phyloP scores from a whole-genome alignment of 163 green algal species.

The Scenedesmus sp. region DNA sequence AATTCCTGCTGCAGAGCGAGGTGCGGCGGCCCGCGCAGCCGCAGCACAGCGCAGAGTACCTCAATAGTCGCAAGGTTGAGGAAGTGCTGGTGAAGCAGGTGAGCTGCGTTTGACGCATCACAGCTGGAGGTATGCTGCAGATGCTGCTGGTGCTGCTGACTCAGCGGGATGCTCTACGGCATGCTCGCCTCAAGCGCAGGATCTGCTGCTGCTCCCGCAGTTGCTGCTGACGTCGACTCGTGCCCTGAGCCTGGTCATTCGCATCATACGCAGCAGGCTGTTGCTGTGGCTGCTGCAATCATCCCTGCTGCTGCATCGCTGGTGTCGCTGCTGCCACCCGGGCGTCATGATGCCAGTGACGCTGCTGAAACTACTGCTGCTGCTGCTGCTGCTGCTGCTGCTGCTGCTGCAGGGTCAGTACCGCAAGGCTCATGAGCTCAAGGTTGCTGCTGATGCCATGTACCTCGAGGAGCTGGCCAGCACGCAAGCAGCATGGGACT shows the following conservation, averaged over 20 bases:
- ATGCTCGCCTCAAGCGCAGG: no score
- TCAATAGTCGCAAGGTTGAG: slow-evolving; percentile 57
- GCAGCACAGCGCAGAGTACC: slow-evolving; percentile 48
- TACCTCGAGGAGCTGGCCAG: slow-evolving; percentile 51
- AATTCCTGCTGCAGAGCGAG: slow-evolving; percentile 38
- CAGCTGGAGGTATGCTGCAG: no score
- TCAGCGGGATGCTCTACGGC: no score
- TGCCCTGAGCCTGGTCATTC: no score
- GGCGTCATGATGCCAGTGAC: no score
- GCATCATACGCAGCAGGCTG: no score
- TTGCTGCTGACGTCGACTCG: no score
- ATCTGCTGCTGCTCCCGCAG: no score
- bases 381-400: background rate
- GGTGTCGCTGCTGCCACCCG: no score
- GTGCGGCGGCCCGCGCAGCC: slow-evolving; percentile 14
- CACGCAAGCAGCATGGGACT: slow-evolving; percentile 44
- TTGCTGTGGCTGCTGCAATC: background rate
- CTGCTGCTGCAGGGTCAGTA: slow-evolving; percentile 54
- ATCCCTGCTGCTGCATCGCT: background rate
- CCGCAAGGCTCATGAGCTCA: slow-evolving; percentile 55
- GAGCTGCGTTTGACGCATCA: background rate
- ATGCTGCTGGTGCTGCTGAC: no score
- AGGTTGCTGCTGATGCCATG: slow-evolving; percentile 54
- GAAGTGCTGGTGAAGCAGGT: slow-evolving; percentile 42
- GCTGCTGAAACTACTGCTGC: no score